Evolutionary conservation across 768 basidiomycete species (phyloP), one percentile per base, ranked within the genome.

Genomic region (Pleurotus sapidus): DNA sequence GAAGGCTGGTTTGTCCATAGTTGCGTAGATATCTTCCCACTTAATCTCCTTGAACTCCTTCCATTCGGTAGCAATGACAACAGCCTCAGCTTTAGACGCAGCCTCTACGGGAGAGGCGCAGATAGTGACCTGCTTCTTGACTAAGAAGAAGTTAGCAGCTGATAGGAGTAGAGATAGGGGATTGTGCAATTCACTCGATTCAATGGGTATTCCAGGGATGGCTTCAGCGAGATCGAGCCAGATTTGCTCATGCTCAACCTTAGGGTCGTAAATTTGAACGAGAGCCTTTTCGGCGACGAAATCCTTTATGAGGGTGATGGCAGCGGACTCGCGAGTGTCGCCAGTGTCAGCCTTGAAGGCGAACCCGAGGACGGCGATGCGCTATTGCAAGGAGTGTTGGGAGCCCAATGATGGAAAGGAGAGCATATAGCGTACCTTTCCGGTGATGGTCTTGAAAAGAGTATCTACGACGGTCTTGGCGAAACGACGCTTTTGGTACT

Each of bases 341-440:
- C 97, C 97, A 11, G 97, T 99, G 72, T 98, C 95, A 43, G 97
- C 96, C 80, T 98, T 98, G 87, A 98, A 98, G 3, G 96, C 97
- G 72, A 98, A 99, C 9, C 96, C 96, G 43, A 99, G 87, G 46
- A 99, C 91, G 45, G 97, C 93, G 66, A 99, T 95, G 67, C 86
- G 87, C 94, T 83, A 66, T 27, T 55, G 47, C 53, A 47, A 7
- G 47, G 23, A 48, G 38, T 20, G 54, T 8, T 17, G 58, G 54
- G 15, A 48, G 49, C 43, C 46, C 62, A 37, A 42, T 61, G 46
- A 17, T 23, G 3, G 45, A 27, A 49, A 24, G n/a, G 46, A n/a
- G 50, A n/a, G 4, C 8, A 8, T 11, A n/a, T 46, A n/a, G 65
- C 78, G 18, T 57, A 90, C 91, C 83, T 96, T 95, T 77, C 89